Base-by-base conservation (phyloP, 331 rosid genomes). In the Telfairia occidentalis region DNA sequence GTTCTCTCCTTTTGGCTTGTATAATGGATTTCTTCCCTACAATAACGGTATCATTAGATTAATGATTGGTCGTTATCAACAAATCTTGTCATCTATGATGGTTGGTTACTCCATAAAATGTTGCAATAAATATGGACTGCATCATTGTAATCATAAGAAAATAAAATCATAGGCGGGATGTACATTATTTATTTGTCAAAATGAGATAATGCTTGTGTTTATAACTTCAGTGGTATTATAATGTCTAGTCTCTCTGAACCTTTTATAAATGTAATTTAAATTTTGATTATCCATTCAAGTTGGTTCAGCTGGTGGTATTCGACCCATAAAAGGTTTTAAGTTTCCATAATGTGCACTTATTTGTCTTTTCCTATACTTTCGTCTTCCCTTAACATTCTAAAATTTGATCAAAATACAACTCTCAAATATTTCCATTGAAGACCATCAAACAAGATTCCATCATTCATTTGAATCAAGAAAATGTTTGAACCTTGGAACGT, bases 21-120 rank as follows among this genome's bases (percentile, higher is more conserved):
- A 89, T n/a, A 77, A 83, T 35, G 81, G 78, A 83, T 85, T 86
- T 34, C 92, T 87, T 81, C 97, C 97, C 97, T 89, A 74, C 49
- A 89, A 81, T 52, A 83, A 84, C 71, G 9, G 54, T 32, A 40
- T 40, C 60, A 74, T 81, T 61, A 79, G 78, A 79, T 37, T 77
- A 24, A 76, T 35, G 24, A 67, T 76, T 72, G 80, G 29, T 48
- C 40, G 2, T 9, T 49, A 52, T 28, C 19, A 11, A 48, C 1
- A 9, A 72, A 30, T 34, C 5, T 13, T 45, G 52, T 42, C 43
- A 40, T 38, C 73, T 21, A 40, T 9, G 11, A 23, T 66, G 32
- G 21, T 40, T 23, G 53, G 32, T 26, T 24, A 23, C 23, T 43
- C 26, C 2, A 32, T 18, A 18, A 30, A 60, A 30, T 7, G 69